phyloP scores from a whole-genome alignment of 2,329 filamentous ascomycete genomes.

The Cladophialophora yegresii region DNA sequence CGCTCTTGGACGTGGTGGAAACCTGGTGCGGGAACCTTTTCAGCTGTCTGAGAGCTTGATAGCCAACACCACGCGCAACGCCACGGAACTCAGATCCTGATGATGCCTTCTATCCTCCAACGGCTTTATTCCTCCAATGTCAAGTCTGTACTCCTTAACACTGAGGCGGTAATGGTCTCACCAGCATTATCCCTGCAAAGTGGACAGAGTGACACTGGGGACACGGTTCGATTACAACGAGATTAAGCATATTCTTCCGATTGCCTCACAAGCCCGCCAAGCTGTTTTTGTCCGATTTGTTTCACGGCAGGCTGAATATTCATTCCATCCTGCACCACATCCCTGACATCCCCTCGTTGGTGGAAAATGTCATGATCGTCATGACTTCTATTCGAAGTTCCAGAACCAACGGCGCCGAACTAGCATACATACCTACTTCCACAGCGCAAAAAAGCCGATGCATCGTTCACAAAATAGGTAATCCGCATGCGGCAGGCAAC shows the following conservation, averaged over 20 bases:
- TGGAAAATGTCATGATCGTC: neutral
- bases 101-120: neutral
- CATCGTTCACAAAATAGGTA: neutral
- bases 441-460: neutral
- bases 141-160: neutral
- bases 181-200: neutral
- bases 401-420: neutral
- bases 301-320: slow-evolving; percentile 7
- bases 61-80: neutral
- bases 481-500: neutral
- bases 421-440: neutral
- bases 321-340: neutral
- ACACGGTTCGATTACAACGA: neutral
- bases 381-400: neutral
- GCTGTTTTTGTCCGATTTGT: slow-evolving; percentile 1
- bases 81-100: neutral
- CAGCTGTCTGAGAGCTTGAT: neutral
- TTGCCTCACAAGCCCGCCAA: neutral
- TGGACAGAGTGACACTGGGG: neutral
- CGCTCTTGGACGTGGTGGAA: too few relatives aligned
- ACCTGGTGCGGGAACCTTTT: neutral
- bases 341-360: neutral
- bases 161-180: neutral
- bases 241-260: neutral
- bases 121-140: too few relatives aligned